A percentile compares a stretch with the other conserved stretches of the same genome.
Conservation (phyloP, 306 rosid species). For the Vigna unguiculata region DNA sequence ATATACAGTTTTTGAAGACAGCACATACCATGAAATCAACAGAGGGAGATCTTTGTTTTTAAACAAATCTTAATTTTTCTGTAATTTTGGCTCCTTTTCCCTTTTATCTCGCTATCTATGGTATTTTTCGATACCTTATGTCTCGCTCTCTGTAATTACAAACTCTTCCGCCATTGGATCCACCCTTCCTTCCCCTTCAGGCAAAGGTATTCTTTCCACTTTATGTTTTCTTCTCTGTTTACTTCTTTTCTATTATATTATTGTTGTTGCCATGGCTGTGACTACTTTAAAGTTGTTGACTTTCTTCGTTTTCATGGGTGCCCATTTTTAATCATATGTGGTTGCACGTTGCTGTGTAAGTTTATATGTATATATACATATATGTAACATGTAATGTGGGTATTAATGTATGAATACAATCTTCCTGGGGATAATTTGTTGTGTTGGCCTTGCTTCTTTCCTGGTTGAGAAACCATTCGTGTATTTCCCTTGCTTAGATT, state of each 20-base stretch:
- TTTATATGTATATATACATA: not conserved
- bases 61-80: slow-evolving; percentile 36
- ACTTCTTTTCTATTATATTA: not conserved
- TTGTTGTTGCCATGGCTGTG: slow-evolving; percentile 15
- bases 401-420: slow-evolving; percentile 10
- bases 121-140: not conserved
- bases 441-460: slow-evolving; percentile 3
- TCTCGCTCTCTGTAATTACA: slow-evolving; percentile 18
- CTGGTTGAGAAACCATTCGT: slow-evolving; percentile 26
- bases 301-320: slow-evolving; percentile 47
- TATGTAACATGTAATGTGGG: not conserved
- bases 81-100: not conserved
- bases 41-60: slow-evolving; percentile 32
- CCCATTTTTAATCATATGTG: slow-evolving; percentile 31
- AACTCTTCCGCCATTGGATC: slow-evolving; percentile 61
- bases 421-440: slow-evolving; percentile 37
- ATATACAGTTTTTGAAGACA: slow-evolving; percentile 24
- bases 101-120: slow-evolving; percentile 14
- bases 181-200: slow-evolving; percentile 59
- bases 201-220: slow-evolving; percentile 48
- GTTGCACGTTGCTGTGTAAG: slow-evolving; percentile 29
- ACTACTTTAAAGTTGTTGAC: slow-evolving; percentile 38
- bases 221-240: not conserved
- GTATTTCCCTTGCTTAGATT: not conserved
- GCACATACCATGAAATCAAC: slow-evolving; percentile 14